Conservation (phyloP, 495 filamentous ascomycete genomes). For the Aspergillus sclerotioniger region DNA sequence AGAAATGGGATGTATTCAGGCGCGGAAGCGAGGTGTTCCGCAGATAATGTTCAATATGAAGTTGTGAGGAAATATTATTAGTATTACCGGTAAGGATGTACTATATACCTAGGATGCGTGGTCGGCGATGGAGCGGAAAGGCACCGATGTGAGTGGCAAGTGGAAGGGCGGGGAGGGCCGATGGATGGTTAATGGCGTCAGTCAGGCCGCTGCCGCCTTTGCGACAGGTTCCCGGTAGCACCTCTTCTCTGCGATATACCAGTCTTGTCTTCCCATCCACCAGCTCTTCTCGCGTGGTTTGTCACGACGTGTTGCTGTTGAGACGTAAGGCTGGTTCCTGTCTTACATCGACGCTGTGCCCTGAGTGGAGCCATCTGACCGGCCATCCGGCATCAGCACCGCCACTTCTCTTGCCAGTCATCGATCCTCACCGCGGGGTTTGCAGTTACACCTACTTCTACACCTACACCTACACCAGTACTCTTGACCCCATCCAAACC, state of each 20-base stretch:
- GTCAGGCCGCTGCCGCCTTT: constrained; percentile 9
- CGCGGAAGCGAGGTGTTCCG: background rate
- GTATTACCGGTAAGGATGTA: no score
- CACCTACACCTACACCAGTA: background rate
- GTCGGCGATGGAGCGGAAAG: no score
- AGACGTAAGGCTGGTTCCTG: no score
- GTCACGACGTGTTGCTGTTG: no score
- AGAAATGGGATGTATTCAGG: constrained; percentile 21
- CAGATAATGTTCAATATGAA: background rate
- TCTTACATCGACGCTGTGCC: no score
- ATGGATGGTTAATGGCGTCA: constrained; percentile 14
- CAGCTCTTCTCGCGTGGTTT: no score
- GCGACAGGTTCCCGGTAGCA: no score
- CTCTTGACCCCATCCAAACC: background rate
- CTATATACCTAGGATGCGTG: no score
- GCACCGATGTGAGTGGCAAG: background rate
- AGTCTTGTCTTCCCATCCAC: no score
- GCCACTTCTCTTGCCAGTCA: background rate
- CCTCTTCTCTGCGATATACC: constrained; percentile 1
- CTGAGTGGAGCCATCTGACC: no score
- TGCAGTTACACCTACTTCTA: background rate
- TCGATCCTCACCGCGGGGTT: no score
- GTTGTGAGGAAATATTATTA: background rate
- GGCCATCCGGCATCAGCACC: no score
- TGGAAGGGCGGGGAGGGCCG: background rate